Evolutionary conservation across 352 stramenopile species (phyloP).

Genomic region (Phytophthora nicotianae): DNA sequence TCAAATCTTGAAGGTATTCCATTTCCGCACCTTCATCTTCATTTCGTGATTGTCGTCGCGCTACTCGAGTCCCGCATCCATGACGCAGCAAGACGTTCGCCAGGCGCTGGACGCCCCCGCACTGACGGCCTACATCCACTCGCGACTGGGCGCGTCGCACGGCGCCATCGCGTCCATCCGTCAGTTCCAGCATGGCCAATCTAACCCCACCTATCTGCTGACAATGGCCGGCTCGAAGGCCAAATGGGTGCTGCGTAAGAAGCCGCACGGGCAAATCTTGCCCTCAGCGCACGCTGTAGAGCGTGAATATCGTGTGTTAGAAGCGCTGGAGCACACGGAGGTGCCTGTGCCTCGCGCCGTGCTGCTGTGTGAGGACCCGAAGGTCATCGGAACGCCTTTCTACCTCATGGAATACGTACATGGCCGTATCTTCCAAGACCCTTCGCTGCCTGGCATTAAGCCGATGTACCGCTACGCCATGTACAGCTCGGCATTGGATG

Average conservation of each 20-base stretch:
- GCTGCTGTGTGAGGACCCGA: conserved; percentile 65
- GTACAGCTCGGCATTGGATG: conserved; percentile 76
- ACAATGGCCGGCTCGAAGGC: conserved; percentile 54
- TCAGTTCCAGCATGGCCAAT: conserved; percentile 89
- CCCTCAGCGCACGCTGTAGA: conserved; percentile 82
- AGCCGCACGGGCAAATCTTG: conserved; percentile 81
- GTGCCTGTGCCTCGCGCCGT: conserved; percentile 72
- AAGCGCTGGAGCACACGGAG: conserved; percentile 68
- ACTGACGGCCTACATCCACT: conserved; percentile 57
- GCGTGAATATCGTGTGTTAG: conserved; percentile 75
- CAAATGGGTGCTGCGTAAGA: conserved; percentile 85
- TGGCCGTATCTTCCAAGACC: conserved; percentile 78
- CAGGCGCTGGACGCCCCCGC: conserved; percentile 56
- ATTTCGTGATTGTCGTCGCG: conserved; percentile 21
- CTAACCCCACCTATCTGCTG: conserved; percentile 89
- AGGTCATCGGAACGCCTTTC: conserved; percentile 73
- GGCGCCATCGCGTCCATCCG: conserved; percentile 60
- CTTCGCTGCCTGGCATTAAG: conserved; percentile 62
- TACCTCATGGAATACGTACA: conserved; percentile 87
- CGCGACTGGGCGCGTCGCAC: conserved; percentile 53
- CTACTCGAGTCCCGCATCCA: conserved; percentile 16
- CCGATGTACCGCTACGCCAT: conserved; percentile 82
- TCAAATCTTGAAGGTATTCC: not conserved
- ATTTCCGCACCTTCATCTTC: not conserved
- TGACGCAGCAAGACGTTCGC: conserved; percentile 62